phyloP scores from a whole-genome alignment of 805 yeast genomes.

The Pichia gijzeniarum region DNA sequence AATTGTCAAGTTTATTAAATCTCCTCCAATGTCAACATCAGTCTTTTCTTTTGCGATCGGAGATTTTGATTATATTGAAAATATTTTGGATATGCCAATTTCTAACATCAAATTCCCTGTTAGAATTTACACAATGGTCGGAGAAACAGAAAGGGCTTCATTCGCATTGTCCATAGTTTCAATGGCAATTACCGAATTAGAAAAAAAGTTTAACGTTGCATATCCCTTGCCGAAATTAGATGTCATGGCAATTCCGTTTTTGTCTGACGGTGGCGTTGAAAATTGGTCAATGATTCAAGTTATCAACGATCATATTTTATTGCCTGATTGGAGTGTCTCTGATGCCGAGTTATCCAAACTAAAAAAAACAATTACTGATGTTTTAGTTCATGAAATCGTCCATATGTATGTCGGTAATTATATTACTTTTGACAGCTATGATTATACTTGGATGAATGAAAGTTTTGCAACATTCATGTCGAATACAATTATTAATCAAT shows the following conservation, averaged over 20 bases:
- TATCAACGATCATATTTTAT: slow-evolving; percentile 43
- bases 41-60: slow-evolving; percentile 66
- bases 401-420: slow-evolving; percentile 79
- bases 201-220: slow-evolving; percentile 34
- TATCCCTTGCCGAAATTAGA: slow-evolving; percentile 65
- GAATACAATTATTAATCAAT: slow-evolving; percentile 27
- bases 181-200: slow-evolving; percentile 43
- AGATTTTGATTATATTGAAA: slow-evolving; percentile 49
- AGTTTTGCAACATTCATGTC: slow-evolving; percentile 74
- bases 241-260: slow-evolving; percentile 60
- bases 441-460: slow-evolving; percentile 68
- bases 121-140: slow-evolving; percentile 49
- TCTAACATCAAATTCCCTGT: slow-evolving; percentile 35
- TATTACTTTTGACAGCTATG: slow-evolving; percentile 63
- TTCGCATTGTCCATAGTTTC: slow-evolving; percentile 46
- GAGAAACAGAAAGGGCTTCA: slow-evolving; percentile 40
- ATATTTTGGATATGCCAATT: slow-evolving; percentile 24
- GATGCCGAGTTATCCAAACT: slow-evolving; percentile 14
- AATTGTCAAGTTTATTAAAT: slow-evolving; percentile 39
- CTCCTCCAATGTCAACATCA: slow-evolving; percentile 58
- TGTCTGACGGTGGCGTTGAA: slow-evolving; percentile 77
- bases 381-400: slow-evolving; percentile 64
- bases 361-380: slow-evolving; percentile 37
- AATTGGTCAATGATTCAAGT: slow-evolving; percentile 67
- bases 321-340: slow-evolving; percentile 29